Conservation (phyloP, 441 rosid species). For the Gossypium aridum region DNA sequence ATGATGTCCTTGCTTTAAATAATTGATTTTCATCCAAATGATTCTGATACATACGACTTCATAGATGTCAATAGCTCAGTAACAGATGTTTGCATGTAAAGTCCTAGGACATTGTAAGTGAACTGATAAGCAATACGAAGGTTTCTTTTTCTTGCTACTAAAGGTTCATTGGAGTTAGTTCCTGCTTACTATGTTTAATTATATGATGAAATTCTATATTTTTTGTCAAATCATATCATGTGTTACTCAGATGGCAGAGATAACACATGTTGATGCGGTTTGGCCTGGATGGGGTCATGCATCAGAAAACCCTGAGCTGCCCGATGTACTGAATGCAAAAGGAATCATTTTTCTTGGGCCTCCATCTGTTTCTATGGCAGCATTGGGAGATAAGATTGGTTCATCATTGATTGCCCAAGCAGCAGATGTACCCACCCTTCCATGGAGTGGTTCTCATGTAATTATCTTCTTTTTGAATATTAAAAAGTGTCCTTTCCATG, state of each 20-base stretch:
- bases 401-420: slow-evolving; percentile 99
- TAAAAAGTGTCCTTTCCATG: slow-evolving; percentile 10
- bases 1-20: background rate
- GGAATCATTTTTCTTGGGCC: slow-evolving; percentile 97
- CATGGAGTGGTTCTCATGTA: slow-evolving; percentile 99
- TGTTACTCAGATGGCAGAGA: slow-evolving; percentile 85
- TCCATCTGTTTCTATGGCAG: slow-evolving; percentile 90
- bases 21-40: background rate
- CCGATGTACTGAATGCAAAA: slow-evolving; percentile 83
- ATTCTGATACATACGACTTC: background rate
- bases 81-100: slow-evolving; percentile 5
- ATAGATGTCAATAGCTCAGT: background rate
- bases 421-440: slow-evolving; percentile 97
- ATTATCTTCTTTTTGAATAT: slow-evolving; percentile 14
- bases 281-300: slow-evolving; percentile 99
- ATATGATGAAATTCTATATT: slow-evolving; percentile 1
- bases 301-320: slow-evolving; percentile 97
- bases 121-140: background rate
- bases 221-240: slow-evolving; percentile 12
- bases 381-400: slow-evolving; percentile 98
- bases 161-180: slow-evolving; percentile 6
- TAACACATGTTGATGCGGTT: slow-evolving; percentile 96
- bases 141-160: background rate
- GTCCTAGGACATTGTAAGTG: slow-evolving; percentile 9
- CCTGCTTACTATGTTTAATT: background rate